Base-by-base conservation (phyloP, 2,329 filamentous ascomycete species). In the Moelleriella libera region DNA sequence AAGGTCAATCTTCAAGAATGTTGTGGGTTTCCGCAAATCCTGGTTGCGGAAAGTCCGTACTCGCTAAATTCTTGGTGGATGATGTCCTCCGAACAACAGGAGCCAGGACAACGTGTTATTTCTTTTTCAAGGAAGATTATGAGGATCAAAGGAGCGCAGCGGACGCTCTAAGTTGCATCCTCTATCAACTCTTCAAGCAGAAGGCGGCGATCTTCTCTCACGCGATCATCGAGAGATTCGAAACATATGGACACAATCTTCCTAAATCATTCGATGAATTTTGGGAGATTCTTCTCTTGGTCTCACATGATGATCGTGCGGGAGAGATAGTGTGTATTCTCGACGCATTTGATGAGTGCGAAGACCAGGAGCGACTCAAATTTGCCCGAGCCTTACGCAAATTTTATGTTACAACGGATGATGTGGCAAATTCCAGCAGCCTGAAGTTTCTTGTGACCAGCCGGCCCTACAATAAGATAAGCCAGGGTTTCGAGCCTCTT, bases 41-140 rank as follows among this genome's bases (percentile, higher is more conserved):
- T 3, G 68, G 68, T 0, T 68, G 64, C 41, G 68, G 67, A 7
- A 70, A 71, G 50, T 69, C 68, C 0, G 68, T 70, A 6, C 51
- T 71, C 1, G 57, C 63, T 10, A 66, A 53, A 48, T 57, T 60
- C 34, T 49, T 71, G 1, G 53, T 64, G 0, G 65, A 70, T 30
- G 12, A 52, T 0, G 46, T 59, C 0, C 48, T 68, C 2, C 46
- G 45, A 0, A 53, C 30, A 0, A 53, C 37, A 0, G 46, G 46
- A 42, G 12, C n/a, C 1, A 54, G 52, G 14, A 61, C 55, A 0
- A 55, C 54, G 4, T 67, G 62, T 45, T 70, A 69, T 46, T 71
- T 68, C 55, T 71, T 70, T 52, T 70, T 70, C 57, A 68, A 68
- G 37, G 65, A 68, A n/a, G 66, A 68, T 30, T 61, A 59, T 30